These are phyloP conservation scores for Pythium aquatile DNA, from an alignment of 352 stramenopile species.

Conservation along the genomic window DNA sequence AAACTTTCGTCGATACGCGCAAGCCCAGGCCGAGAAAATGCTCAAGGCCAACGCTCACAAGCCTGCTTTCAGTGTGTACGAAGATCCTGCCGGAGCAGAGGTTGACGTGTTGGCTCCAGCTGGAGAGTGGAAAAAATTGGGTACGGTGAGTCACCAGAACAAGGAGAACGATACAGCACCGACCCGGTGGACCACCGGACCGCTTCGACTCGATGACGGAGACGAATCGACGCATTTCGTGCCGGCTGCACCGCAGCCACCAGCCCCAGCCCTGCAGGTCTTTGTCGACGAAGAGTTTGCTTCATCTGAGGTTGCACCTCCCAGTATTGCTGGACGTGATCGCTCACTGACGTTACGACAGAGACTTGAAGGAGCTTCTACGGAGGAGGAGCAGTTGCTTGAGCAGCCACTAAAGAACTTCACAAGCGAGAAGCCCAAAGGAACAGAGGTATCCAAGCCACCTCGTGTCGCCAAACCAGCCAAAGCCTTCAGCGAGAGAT, in stretches of 20 bases:
- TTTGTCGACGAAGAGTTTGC: constrained; percentile 77
- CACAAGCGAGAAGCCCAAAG: constrained; percentile 16
- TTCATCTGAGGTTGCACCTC: constrained; percentile 14
- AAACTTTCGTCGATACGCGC: constrained; percentile 63
- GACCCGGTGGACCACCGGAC: constrained; percentile 46
- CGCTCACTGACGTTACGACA: constrained; percentile 68
- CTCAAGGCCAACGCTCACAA: constrained; percentile 69
- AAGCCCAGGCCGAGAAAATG: constrained; percentile 49
- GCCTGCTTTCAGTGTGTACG: constrained; percentile 83
- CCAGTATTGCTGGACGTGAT: constrained; percentile 31
- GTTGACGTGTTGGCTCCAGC: constrained; percentile 59
- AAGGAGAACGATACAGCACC: constrained; percentile 72
- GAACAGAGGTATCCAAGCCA: not conserved
- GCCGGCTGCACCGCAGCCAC: not conserved
- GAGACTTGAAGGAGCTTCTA: constrained; percentile 61
- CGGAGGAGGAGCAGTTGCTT: constrained; percentile 74
- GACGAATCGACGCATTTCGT: not conserved
- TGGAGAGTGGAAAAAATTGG: constrained; percentile 68
- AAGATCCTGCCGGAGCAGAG: constrained; percentile 54
- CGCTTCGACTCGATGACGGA: not conserved
- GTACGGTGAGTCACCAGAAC: constrained; percentile 66
- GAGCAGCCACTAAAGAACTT: constrained; percentile 84
- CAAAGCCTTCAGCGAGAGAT: constrained; percentile 24
- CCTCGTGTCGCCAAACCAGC: constrained; percentile 9
- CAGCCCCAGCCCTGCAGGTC: constrained; percentile 53